Base-by-base conservation (phyloP, 1,139 yeast species). In the Yarrowia galli region DNA sequence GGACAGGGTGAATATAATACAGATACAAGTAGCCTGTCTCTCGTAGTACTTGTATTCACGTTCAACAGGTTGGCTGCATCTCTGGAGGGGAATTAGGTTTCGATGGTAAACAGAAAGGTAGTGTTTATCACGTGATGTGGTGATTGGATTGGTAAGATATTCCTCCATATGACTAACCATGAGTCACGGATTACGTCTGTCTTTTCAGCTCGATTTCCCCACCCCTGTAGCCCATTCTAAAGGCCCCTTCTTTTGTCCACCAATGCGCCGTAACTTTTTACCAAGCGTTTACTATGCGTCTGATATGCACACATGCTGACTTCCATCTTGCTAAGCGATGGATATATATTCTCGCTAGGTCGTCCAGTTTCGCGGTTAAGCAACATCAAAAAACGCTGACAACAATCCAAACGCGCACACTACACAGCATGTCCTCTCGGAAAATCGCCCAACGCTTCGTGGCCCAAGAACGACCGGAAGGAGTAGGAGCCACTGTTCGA, bases 401-500 rank as follows among this genome's bases (percentile, higher is more conserved):
- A 23, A n/a, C 40, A 36, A 15, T 10, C 20, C 35, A 8, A 15
- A 22, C 48, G 13, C 23, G 3, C 9, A 7, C 61, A n/a, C 8
- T 10, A 28, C 32, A 28, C 32, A 28, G 9, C 32, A 54, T 54
- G 61, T 67, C 65, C 3, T 67, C 75, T 16, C 84, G 95, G 82
- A 79, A 88, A 10, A 54, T 54, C 1, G 61, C 61, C 0, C 45
- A 38, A 75, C 81, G 85, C 61, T 83, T 91, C 71, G 79, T 84
- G 69, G 95, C 96, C 38, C 75, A 84, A 66, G 92, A 91, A 74
- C 93, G 89, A 76, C 82, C 89, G 18, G 97, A 92, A 79, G 97
- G 97, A 71, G 95, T 83, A 45, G 97, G 97, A 18, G 97, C 97
- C 48, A 79, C 83, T 43, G 97, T 92, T n/a, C 83, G 97, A 74